A percentile compares a stretch with the other conserved stretches of the same genome.
These are phyloP conservation scores for Jamesozyma piceae DNA, from an alignment of 805 yeast species.

Conservation along the genomic window DNA sequence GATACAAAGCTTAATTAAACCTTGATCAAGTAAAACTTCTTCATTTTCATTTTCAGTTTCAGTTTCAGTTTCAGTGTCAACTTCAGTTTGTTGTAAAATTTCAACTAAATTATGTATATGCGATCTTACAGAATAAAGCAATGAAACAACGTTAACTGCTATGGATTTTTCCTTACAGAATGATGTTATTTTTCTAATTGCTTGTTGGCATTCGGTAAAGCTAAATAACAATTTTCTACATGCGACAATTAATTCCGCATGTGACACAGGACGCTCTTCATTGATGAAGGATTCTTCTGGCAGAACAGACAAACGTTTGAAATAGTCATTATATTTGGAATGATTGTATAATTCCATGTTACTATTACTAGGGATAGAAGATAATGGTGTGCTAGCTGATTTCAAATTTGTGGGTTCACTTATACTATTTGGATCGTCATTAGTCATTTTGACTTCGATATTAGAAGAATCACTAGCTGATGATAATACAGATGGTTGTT, in stretches of 20 bases:
- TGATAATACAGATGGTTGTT: not conserved
- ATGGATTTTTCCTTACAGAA: slow-evolving; percentile 49
- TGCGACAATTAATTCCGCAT: slow-evolving; percentile 27
- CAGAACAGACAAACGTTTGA: slow-evolving; percentile 53
- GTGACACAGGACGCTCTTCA: slow-evolving; percentile 21
- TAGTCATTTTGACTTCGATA: not conserved
- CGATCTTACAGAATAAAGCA: slow-evolving; percentile 42
- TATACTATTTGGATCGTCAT: not conserved
- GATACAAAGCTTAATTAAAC: slow-evolving; percentile 31
- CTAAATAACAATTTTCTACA: slow-evolving; percentile 56
- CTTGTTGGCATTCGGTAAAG: slow-evolving; percentile 55
- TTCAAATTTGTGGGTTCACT: not conserved
- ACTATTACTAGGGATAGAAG: not conserved
- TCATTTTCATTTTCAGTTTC: slow-evolving; percentile 40
- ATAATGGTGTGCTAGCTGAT: not conserved
- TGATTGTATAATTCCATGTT: slow-evolving; percentile 23
- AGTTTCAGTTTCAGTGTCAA: slow-evolving; percentile 33
- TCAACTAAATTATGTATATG: slow-evolving; percentile 50
- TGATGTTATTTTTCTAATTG: slow-evolving; percentile 46
- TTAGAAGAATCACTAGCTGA: not conserved
- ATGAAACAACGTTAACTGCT: slow-evolving; percentile 44
- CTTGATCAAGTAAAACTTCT: slow-evolving; percentile 28
- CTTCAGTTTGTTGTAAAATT: slow-evolving; percentile 43
- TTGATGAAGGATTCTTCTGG: slow-evolving; percentile 37
- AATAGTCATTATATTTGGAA: slow-evolving; percentile 49